Evolutionary conservation across 129 eudicot genomes (phyloP).

Genomic region (Calendula officinalis): DNA sequence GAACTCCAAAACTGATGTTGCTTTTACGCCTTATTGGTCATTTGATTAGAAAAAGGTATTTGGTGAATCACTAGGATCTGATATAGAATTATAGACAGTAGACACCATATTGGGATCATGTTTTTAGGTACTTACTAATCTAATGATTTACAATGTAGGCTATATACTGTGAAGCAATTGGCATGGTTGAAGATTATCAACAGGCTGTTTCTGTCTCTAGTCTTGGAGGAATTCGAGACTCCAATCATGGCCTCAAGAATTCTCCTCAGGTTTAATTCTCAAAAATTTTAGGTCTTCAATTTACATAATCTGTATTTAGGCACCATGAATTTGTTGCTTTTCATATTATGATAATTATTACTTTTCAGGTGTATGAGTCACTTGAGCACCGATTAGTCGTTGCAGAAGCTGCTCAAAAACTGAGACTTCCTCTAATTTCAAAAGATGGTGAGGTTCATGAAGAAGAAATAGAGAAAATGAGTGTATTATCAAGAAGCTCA

Average conservation of each 20-base stretch:
- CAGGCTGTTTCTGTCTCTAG: slow-evolving; percentile 68
- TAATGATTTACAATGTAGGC: slow-evolving; percentile 44
- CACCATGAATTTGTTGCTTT: background rate
- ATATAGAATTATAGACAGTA: too few species aligned
- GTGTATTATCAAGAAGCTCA: slow-evolving; percentile 88
- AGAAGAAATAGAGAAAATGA: slow-evolving; percentile 96
- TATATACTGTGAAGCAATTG: slow-evolving; percentile 64
- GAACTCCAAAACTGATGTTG: too few species aligned
- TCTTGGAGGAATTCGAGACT: slow-evolving; percentile 83
- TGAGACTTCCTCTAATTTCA: slow-evolving; percentile 89
- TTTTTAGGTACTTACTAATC: background rate
- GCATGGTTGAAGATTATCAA: slow-evolving; percentile 92
- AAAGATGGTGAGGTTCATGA: slow-evolving; percentile 93
- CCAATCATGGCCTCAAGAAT: slow-evolving; percentile 74
- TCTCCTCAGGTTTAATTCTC: slow-evolving; percentile 61
- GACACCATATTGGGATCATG: background rate
- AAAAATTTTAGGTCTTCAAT: background rate
- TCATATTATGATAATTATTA: background rate
- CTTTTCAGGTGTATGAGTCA: slow-evolving; percentile 81
- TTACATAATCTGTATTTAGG: background rate
- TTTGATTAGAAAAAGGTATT: background rate
- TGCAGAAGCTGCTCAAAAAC: slow-evolving; percentile 95
- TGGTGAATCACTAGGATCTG: slow-evolving; percentile 7
- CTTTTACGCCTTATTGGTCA: background rate
- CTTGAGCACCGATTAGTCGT: slow-evolving; percentile 96